Evolutionary conservation across 2,329 filamentous ascomycete species (phyloP).

Genomic region (Plectosphaerella cucumerina): DNA sequence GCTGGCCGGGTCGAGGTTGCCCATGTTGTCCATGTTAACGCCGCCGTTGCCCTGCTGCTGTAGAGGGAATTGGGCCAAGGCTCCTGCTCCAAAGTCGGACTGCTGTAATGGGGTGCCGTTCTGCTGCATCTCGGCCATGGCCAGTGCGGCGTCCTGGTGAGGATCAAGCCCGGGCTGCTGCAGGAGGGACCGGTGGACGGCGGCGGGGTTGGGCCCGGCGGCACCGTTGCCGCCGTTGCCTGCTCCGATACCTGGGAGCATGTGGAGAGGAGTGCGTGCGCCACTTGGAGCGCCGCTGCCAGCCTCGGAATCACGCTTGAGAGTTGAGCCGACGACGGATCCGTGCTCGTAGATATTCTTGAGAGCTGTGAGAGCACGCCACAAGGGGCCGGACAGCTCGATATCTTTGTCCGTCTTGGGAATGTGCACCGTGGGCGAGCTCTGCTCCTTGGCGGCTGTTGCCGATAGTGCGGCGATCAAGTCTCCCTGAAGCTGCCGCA

Average conservation of each 20-base stretch:
- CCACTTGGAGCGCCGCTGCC: conserved; percentile 41
- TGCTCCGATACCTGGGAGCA: conserved; percentile 18
- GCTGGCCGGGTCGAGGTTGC: conserved; percentile 48
- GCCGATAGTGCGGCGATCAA: conserved; percentile 60
- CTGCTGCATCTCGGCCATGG: conserved; percentile 64
- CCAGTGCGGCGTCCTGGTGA: conserved; percentile 58
- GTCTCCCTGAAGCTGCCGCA: conserved; percentile 53
- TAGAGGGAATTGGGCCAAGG: conserved; percentile 8
- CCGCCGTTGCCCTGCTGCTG: not conserved
- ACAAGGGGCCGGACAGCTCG: conserved; percentile 58
- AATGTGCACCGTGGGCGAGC: conserved; percentile 49
- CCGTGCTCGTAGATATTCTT: conserved; percentile 66
- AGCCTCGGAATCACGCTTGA: conserved; percentile 45
- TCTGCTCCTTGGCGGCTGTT: conserved; percentile 58
- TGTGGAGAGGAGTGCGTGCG: conserved; percentile 34
- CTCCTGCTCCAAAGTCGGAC: conserved; percentile 35
- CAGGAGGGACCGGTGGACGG: not conserved
- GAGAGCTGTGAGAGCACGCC: conserved; percentile 55
- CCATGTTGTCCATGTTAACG: conserved; percentile 23
- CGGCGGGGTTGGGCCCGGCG: not conserved
- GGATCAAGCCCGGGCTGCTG: conserved; percentile 35
- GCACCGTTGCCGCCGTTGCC: conserved; percentile 2
- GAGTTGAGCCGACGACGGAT: conserved; percentile 44
- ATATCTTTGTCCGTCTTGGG: conserved; percentile 55
- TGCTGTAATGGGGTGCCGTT: conserved; percentile 41